Conservation (phyloP, 23 red algal species). For the Agarophyton chilense region DNA sequence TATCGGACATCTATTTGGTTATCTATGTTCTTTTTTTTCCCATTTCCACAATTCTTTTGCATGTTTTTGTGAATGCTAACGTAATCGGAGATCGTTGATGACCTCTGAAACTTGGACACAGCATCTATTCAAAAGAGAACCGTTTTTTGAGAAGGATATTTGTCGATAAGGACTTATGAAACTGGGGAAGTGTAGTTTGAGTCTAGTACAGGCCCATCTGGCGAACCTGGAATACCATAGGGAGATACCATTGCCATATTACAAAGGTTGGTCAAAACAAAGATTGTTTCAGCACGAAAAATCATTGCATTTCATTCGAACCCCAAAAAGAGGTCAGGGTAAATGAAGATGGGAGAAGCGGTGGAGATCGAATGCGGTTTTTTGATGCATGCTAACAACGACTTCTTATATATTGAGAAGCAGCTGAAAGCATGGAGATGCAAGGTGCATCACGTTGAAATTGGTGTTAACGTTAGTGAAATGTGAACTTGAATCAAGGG, state of each 20-base stretch:
- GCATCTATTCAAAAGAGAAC: not conserved
- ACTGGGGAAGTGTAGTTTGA: not conserved
- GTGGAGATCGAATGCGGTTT: not conserved
- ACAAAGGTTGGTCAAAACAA: not conserved
- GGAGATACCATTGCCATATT: not conserved
- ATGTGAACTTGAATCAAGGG: conserved; percentile 3
- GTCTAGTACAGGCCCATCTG: not conserved
- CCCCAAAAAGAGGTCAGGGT: not conserved
- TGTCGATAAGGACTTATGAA: too few species aligned
- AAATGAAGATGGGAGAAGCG: not conserved
- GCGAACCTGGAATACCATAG: not conserved
- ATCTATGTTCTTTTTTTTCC: not conserved
- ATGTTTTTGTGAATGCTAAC: not conserved
- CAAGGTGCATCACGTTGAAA: not conserved
- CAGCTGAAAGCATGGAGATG: not conserved
- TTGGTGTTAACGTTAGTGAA: not conserved
- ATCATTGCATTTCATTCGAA: not conserved
- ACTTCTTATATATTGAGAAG: not conserved
- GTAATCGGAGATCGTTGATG: not conserved
- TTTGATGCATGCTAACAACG: not conserved
- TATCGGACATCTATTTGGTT: not conserved
- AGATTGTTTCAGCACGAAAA: not conserved
- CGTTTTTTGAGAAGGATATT: not conserved
- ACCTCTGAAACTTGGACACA: not conserved
- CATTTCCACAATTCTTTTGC: not conserved